These are phyloP conservation scores for Lasiosphaeria miniovina DNA, from an alignment of 495 filamentous ascomycete genomes.

Conservation along the genomic window DNA sequence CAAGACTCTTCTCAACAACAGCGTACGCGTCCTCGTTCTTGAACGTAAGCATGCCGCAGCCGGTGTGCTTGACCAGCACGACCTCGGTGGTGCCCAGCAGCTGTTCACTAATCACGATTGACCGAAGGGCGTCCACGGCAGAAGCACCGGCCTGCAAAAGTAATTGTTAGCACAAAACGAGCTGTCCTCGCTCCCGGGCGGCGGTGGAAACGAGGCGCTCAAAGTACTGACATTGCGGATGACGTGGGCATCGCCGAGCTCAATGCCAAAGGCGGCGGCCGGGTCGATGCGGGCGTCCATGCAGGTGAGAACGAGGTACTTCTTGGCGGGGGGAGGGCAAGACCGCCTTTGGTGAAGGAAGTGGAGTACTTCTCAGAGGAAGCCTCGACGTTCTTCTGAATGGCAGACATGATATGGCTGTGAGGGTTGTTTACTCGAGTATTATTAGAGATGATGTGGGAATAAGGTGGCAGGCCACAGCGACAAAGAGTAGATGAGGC, in stretches of 20 bases:
- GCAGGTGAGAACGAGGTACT: constrained; percentile 66
- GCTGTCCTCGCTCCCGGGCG: too few relatives aligned
- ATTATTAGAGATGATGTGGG: not conserved
- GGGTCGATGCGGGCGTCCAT: constrained; percentile 85
- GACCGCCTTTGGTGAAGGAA: constrained; percentile 60
- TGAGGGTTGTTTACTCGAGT: not conserved
- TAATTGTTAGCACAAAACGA: too few relatives aligned
- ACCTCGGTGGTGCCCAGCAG: constrained; percentile 77
- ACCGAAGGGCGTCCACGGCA: constrained; percentile 66
- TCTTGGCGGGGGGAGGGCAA: constrained; percentile 73
- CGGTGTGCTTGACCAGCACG: constrained; percentile 73
- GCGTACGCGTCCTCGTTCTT: constrained; percentile 59
- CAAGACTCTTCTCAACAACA: constrained; percentile 56
- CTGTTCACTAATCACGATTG: constrained; percentile 77
- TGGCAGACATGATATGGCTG: constrained; percentile 30
- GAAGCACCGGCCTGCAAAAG: constrained; percentile 54
- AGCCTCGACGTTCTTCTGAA: constrained; percentile 53
- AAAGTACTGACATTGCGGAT: constrained; percentile 60
- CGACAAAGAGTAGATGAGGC: too few relatives aligned
- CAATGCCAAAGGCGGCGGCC: constrained; percentile 66
- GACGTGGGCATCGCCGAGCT: constrained; percentile 74
- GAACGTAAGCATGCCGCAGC: constrained; percentile 83
- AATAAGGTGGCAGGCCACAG: not conserved
- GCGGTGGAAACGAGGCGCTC: too few relatives aligned
- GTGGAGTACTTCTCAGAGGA: constrained; percentile 61